Evolutionary conservation across 2,329 filamentous ascomycete species (phyloP).

Genomic region (Aspergillus cejpii): DNA sequence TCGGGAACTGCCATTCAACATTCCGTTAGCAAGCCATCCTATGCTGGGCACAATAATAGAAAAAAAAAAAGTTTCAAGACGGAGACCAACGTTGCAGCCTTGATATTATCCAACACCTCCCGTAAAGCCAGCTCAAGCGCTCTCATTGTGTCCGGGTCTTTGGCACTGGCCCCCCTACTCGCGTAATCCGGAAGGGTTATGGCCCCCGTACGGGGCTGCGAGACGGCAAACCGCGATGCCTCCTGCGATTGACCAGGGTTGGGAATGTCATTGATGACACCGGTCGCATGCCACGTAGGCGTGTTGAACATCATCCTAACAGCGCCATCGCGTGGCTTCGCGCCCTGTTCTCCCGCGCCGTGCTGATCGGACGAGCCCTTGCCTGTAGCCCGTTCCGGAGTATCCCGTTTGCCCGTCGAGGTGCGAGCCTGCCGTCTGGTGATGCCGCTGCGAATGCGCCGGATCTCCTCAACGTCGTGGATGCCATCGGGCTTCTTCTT

Average conservation of each 20-base stretch:
- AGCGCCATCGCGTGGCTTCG: conserved; percentile 32
- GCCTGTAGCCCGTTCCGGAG: conserved; percentile 54
- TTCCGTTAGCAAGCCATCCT: too few species aligned
- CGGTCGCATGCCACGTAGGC: conserved; percentile 67
- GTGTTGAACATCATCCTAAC: conserved; percentile 51
- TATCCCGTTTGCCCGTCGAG: conserved; percentile 54
- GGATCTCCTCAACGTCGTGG: conserved; percentile 85
- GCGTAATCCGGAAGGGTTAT: conserved; percentile 45
- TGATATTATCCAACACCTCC: conserved; percentile 73
- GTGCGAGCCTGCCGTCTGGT: conserved; percentile 75
- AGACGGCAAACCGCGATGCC: conserved; percentile 29
- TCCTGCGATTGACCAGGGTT: conserved; percentile 43
- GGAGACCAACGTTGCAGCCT: conserved; percentile 70
- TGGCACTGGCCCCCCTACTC: conserved; percentile 58
- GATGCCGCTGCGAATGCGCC: conserved; percentile 73
- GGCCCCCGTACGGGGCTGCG: conserved; percentile 28
- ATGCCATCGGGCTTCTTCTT: conserved; percentile 90
- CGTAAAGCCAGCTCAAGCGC: conserved; percentile 79
- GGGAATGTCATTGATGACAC: conserved; percentile 69
- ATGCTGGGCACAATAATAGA: neutral
- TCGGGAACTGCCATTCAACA: conserved; percentile 34
- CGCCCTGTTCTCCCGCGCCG: conserved; percentile 31
- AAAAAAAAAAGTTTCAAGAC: neutral
- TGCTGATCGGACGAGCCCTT: conserved; percentile 31
- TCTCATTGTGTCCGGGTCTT: conserved; percentile 71